phyloP scores from a whole-genome alignment of 192 early-diverging fungal species.

The Mortierella claussenii region DNA sequence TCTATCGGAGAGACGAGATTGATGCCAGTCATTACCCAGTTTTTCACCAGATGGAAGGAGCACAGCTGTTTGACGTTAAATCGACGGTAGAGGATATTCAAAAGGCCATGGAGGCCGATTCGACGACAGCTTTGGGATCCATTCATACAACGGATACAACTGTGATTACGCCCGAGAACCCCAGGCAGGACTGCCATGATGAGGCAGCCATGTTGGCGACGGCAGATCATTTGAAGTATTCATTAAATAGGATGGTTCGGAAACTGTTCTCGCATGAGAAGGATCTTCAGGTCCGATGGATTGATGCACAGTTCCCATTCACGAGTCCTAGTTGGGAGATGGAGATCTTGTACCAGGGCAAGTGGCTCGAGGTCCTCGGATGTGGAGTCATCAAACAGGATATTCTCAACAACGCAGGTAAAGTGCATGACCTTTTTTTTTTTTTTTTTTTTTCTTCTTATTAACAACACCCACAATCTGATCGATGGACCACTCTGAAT shows the following conservation, averaged over 20 bases:
- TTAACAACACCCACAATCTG: too few relatives aligned
- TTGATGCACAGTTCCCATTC: slow-evolving; percentile 94
- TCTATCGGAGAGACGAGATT: slow-evolving; percentile 97
- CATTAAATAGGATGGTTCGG: slow-evolving; percentile 86
- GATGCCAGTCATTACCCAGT: slow-evolving; percentile 96
- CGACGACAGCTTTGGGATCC: slow-evolving; percentile 22
- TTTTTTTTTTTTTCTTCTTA: too few relatives aligned
- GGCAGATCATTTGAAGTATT: slow-evolving; percentile 77
- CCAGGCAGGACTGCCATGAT: slow-evolving; percentile 79
- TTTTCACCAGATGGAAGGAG: slow-evolving; percentile 99
- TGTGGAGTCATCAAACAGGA: slow-evolving; percentile 92
- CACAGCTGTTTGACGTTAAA: slow-evolving; percentile 71
- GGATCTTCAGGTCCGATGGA: slow-evolving; percentile 90
- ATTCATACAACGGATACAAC: slow-evolving; percentile 60
- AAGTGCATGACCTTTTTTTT: slow-evolving; percentile 1
- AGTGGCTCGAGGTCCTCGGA: slow-evolving; percentile 95
- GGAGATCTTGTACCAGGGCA: slow-evolving; percentile 91
- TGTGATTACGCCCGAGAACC: slow-evolving; percentile 70
- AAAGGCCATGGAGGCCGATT: slow-evolving; percentile 33
- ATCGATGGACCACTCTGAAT: too few relatives aligned
- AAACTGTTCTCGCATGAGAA: slow-evolving; percentile 72
- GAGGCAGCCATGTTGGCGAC: slow-evolving; percentile 65
- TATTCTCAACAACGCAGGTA: slow-evolving; percentile 78
- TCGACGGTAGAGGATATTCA: slow-evolving; percentile 46
- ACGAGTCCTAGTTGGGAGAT: slow-evolving; percentile 97